Percentiles rank a stretch among this genome's conserved stretches.
Conservation (phyloP, 163 green algal genomes). For the Chloromonas sp. region DNA sequence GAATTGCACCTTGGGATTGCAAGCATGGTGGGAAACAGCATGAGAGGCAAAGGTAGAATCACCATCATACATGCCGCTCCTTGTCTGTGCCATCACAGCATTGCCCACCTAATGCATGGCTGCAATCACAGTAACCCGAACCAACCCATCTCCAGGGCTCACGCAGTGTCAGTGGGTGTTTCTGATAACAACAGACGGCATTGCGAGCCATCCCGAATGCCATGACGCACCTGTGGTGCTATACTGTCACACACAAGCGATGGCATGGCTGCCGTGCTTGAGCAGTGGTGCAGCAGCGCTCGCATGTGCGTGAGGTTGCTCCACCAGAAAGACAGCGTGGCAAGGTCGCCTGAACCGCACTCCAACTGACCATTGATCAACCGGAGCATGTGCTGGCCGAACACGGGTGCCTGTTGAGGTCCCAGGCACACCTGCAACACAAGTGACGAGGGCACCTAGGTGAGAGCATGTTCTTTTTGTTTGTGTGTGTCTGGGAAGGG, state of each 20-base stretch:
- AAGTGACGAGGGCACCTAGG: no score
- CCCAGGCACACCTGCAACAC: constrained; percentile 45
- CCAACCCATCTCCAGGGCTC: background rate
- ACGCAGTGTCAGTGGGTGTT: background rate
- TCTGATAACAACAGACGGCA: background rate
- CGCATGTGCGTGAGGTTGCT: constrained; percentile 45
- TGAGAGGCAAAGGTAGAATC: no score
- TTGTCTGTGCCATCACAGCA: background rate
- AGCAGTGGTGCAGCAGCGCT: constrained; percentile 30
- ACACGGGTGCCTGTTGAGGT: constrained; percentile 13
- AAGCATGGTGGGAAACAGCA: background rate
- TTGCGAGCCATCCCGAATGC: background rate
- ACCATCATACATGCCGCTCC: background rate
- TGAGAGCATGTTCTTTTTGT: no score
- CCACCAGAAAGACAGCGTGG: constrained; percentile 47
- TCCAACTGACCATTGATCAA: constrained; percentile 29
- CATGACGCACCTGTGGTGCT: background rate
- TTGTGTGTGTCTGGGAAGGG: no score
- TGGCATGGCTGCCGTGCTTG: background rate
- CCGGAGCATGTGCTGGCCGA: constrained; percentile 51
- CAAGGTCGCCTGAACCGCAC: constrained; percentile 25
- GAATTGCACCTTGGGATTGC: background rate
- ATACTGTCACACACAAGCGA: background rate
- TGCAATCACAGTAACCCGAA: background rate
- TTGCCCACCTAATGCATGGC: background rate